Base-by-base conservation (phyloP, 1,284 basidiomycete species). In the Agaricales sp. region DNA sequence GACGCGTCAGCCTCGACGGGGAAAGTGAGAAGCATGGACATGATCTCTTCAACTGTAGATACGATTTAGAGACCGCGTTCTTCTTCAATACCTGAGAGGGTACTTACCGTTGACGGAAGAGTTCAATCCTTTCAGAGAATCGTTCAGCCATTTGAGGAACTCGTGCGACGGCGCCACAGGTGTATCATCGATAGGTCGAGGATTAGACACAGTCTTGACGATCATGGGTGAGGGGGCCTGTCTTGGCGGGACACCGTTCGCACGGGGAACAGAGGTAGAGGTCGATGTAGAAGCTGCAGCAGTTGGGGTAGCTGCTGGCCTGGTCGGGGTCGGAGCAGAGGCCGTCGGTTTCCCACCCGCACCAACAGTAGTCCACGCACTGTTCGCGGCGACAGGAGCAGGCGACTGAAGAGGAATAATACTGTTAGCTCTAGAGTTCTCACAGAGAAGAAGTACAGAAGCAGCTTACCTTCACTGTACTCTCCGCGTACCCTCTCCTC, bases 101-200 rank as follows among this genome's bases (percentile, higher is more conserved):
- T 13, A 67, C 76, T 59, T 62, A 92, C 89, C 75, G 62, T 91
- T 91, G 52, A 92, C 87, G 18, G 81, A 75, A 55, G 63, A 78
- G 59, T 87, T 89, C 47, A 97, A 70, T 4, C 93, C 95, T 59
- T 87, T 90, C 50, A 99, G 68, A 2, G 92, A 84, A 52, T 92
- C 87, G 56, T 80, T 84, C 57, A 92, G 73, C 92, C 96, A 98
- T 59, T 83, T 84, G 59, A 98, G 68, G 67, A 99, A 98, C 51
- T 99, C 95, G 45, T 78, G 73, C 2, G 89, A 91, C 3, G 92
- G 91, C 4, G 80, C 67, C 12, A 74, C 62, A 20, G 78, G 69
- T 20, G 72, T 66, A 23, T 89, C 88, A 22, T 86, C 81, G 21
- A 64, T 63, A 55, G 75, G 77, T 14, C 70, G 57, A 16, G 65